phyloP scores from a whole-genome alignment of 2,329 filamentous ascomycete species.

The Juglanconis oblonga region DNA sequence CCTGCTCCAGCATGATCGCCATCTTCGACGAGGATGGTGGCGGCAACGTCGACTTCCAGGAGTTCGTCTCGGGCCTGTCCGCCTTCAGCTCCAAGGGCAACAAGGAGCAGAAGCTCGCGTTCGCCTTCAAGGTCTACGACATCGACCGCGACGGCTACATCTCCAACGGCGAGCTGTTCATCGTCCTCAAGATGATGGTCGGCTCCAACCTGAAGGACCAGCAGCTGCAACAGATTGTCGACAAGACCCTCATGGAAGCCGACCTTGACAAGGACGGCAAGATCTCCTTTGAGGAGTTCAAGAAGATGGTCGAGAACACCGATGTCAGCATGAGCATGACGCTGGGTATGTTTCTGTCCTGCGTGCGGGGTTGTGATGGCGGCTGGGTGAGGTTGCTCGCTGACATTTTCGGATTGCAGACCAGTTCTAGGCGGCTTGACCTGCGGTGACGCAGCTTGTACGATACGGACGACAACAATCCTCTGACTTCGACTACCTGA shows the following conservation, averaged over 20 bases:
- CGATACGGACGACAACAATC: background rate
- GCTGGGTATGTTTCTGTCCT: slow-evolving; percentile 49
- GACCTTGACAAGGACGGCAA: slow-evolving; percentile 94
- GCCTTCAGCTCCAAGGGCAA: slow-evolving; percentile 98
- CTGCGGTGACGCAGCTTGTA: background rate
- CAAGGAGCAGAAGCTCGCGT: slow-evolving; percentile 96
- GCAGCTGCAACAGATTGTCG: slow-evolving; percentile 97
- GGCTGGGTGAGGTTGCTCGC: background rate
- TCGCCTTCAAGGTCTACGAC: slow-evolving; percentile 99
- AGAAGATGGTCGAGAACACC: slow-evolving; percentile 97
- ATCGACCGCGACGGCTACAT: slow-evolving; percentile 99
- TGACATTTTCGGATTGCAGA: background rate
- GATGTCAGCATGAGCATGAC: slow-evolving; percentile 75
- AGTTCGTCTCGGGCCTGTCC: slow-evolving; percentile 92
- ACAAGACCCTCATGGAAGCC: slow-evolving; percentile 99
- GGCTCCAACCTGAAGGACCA: slow-evolving; percentile 98
- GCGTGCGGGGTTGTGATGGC: background rate
- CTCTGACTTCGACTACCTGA: background rate
- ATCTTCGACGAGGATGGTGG: slow-evolving; percentile 99
- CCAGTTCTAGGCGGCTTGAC: slow-evolving; percentile 1
- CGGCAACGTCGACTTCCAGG: slow-evolving; percentile 96
- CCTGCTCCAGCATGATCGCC: slow-evolving; percentile 77
- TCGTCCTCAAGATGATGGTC: slow-evolving; percentile 99
- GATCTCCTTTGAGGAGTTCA: slow-evolving; percentile 99
- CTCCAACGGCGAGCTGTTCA: slow-evolving; percentile 97